Percentiles rank a stretch among this genome's conserved stretches.
Conservation (phyloP, 768 basidiomycete species). For the Russula lepida region DNA sequence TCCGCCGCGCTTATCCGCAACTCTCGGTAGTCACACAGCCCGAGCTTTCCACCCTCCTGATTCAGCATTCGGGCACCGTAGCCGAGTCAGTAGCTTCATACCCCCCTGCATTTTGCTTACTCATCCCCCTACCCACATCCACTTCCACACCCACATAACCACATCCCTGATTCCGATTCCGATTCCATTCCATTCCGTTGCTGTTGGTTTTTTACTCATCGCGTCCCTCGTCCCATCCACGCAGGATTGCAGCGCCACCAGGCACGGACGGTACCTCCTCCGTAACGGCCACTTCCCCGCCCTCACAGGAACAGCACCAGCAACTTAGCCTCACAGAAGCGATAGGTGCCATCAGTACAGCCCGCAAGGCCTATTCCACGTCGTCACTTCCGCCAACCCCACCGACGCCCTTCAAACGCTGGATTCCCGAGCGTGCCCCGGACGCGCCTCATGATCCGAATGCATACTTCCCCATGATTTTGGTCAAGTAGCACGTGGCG, state of each 20-base stretch:
- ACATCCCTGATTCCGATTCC: no score
- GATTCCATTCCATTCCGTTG: no score
- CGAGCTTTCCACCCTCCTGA: constrained; percentile 70
- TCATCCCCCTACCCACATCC: not conserved
- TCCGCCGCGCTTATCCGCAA: constrained; percentile 86
- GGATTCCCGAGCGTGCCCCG: constrained; percentile 62
- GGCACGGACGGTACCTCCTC: constrained; percentile 32
- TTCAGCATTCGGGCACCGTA: constrained; percentile 60
- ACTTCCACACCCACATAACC: no score
- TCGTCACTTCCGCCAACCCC: constrained; percentile 64
- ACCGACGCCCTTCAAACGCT: constrained; percentile 60
- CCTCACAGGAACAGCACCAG: constrained; percentile 28
- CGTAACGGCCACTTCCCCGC: constrained; percentile 34
- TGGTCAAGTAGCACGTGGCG: constrained; percentile 32
- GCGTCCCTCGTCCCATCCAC: not conserved
- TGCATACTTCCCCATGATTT: constrained; percentile 76
- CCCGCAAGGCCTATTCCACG: constrained; percentile 50
- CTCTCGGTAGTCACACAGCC: constrained; percentile 82
- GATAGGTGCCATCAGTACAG: constrained; percentile 54
- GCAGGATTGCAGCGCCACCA: constrained; percentile 32
- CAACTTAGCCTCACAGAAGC: constrained; percentile 61
- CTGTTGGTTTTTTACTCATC: not conserved
- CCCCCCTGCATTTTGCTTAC: not conserved
- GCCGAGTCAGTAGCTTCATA: constrained; percentile 43
- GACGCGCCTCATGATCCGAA: constrained; percentile 78